Base-by-base conservation (phyloP, 768 basidiomycete genomes). In the Auricularia heimuer region DNA sequence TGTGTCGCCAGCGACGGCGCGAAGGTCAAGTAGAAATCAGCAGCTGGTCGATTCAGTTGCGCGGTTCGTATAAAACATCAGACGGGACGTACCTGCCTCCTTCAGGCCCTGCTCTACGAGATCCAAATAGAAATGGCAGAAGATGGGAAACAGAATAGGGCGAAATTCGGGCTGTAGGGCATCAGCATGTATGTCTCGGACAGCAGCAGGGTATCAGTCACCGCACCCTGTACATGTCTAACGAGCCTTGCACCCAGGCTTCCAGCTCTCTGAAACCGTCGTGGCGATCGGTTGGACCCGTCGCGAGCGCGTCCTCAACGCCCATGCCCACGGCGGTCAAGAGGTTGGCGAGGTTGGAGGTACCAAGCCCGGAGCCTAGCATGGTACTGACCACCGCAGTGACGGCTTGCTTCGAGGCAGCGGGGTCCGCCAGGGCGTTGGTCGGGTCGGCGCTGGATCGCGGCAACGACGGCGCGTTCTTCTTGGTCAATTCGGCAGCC, bases 111-210 rank as follows among this genome's bases (percentile, higher is more conserved):
- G 86, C 70, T 94, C 88, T 60, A 98, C 86, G 61, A 99, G 82
- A 74, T 98, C 96, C 36, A 99, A 81, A 74, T 96, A 98, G 73
- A 98, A 98, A 75, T 99, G 94, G 62, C 91, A 93, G 73, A 98
- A 98, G 67, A 99, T 90, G 2, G 97, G 97, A 72, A 94, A 97
- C 16, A 97, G 77, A 42, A 99, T 89, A 56, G 92, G 94, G 56
- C 90, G 83, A 70, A 99, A 90, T 75, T 99, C 95, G 64, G 93
- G 92, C 90, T 98, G 73, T 21, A 34, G 24, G 24, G 24, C 24
- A 60, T 60, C 10, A 67, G 34, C 29, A 56, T 29, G 29, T 2
- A n/a, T 21, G n/a, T 8, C n/a, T 12, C 54, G 54, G 21, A 56
- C 10, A 14, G 54, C 10, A 24, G 24, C 4, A 62, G 10, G 34